These are phyloP conservation scores for Candida xyloterini DNA, from an alignment of 805 yeast species.

Conservation along the genomic window DNA sequence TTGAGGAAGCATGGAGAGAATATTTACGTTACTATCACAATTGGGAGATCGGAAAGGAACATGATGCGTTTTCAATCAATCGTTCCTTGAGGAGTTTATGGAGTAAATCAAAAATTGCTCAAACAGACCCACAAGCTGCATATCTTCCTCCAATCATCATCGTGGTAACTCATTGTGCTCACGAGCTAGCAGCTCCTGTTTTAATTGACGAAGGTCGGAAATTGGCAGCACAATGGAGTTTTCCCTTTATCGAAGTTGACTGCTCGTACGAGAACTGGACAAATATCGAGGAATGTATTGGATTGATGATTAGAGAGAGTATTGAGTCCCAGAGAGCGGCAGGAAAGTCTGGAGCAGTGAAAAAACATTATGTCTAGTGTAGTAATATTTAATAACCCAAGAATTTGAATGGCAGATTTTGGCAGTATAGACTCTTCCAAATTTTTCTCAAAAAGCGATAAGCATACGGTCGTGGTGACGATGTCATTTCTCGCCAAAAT, in stretches of 20 bases:
- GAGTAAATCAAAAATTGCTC: slow-evolving; percentile 32
- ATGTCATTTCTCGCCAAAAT: slow-evolving; percentile 21
- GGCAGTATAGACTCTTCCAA: background rate
- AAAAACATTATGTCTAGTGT: background rate
- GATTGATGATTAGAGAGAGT: slow-evolving; percentile 57
- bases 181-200: slow-evolving; percentile 57
- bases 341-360: slow-evolving; percentile 4
- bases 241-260: slow-evolving; percentile 65
- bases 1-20: slow-evolving; percentile 74
- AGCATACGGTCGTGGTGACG: background rate
- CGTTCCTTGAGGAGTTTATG: slow-evolving; percentile 57
- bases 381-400: background rate
- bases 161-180: slow-evolving; percentile 60
- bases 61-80: slow-evolving; percentile 61
- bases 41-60: slow-evolving; percentile 66
- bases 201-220: slow-evolving; percentile 55
- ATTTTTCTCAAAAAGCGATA: background rate
- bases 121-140: slow-evolving; percentile 9
- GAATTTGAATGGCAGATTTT: background rate
- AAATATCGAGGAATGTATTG: slow-evolving; percentile 55
- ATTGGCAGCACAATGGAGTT: slow-evolving; percentile 58
- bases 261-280: slow-evolving; percentile 40
- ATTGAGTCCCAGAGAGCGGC: slow-evolving; percentile 37
- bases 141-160: slow-evolving; percentile 61
- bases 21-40: slow-evolving; percentile 50